Base-by-base conservation (phyloP, 805 yeast species). In the Yarrowia porcina region DNA sequence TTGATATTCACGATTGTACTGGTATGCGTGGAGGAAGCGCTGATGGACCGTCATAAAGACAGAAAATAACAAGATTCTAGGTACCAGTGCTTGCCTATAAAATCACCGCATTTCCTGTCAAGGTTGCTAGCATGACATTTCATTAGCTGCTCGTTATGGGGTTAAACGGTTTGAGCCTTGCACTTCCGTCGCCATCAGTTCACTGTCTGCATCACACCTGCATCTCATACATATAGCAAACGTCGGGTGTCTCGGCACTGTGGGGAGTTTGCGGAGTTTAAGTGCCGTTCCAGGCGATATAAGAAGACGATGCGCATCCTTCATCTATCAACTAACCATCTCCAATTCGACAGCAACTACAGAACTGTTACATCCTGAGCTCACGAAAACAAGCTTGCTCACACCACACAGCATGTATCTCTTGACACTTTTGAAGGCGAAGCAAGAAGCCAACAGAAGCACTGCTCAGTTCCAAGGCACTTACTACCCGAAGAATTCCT, bases 371-470 rank as follows among this genome's bases (percentile, higher is more conserved):
- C 17, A 7, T 2, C 44, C 12, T 5, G n/a, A 38, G 3, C 20
- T 35, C 38, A 6, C 20, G 3, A 25, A 20, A 38, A 38, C 44
- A 12, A n/a, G n/a, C n/a, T n/a, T n/a, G n/a, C n/a, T 3, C 27
- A 18, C 23, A 36, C n/a, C 50, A n/a, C n/a, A n/a, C n/a, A 44
- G 9, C 36, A 45, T 45, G 52, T 45, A 45, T 11, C 52, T 45
- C 23, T 35, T 45, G 13, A 20, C 27, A 4, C 52, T 45, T 15
- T 25, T 45, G 17, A 45, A 30, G 15, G 27, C 36, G 4, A 18
- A 18, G 17, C 10, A 17, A 2, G 52, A 28, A 7, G 27, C 52
- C 36, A 45, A 45, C 52, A 45, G 13, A 12, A 28, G 11, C 17
- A 12, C 25, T 7, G 52, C 36, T 18, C 25, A 13, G 9, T 30